Conservation (phyloP, 2,329 filamentous ascomycete genomes). For the Alternaria tenuissima region DNA sequence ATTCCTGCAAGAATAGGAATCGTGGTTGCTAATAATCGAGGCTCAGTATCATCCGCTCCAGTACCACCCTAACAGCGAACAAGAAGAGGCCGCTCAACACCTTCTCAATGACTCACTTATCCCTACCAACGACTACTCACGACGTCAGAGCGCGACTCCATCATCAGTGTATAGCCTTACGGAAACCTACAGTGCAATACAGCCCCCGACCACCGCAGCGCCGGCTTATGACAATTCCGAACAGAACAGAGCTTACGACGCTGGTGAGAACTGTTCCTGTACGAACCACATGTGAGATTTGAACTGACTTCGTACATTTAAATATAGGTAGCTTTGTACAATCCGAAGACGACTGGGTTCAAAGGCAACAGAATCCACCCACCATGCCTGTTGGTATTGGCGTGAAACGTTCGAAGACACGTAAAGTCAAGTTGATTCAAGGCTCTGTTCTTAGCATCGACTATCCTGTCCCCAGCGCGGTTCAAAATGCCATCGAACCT, state of each 20-base stretch:
- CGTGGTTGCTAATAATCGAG: background rate
- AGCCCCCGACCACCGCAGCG: too few species aligned
- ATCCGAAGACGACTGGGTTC: background rate
- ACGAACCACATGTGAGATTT: too few species aligned
- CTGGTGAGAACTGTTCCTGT: too few species aligned
- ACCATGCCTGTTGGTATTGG: background rate
- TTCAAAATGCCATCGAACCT: background rate
- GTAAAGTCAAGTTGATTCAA: background rate
- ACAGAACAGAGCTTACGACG: too few species aligned
- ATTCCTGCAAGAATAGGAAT: background rate
- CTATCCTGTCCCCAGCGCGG: background rate
- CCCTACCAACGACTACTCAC: background rate
- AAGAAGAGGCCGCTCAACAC: background rate
- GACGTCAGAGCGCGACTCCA: too few species aligned
- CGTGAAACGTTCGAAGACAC: background rate
- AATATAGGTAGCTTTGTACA: background rate
- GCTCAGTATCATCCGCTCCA: background rate
- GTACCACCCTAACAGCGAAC: background rate
- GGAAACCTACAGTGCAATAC: too few species aligned
- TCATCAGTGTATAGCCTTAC: too few species aligned
- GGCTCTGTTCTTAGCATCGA: background rate
- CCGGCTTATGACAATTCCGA: too few species aligned
- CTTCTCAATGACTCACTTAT: background rate
- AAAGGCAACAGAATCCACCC: background rate
- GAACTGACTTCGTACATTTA: background rate